These are phyloP conservation scores for Saksenaea oblongispora DNA, from an alignment of 371 early-diverging fungal species.

Conservation along the genomic window DNA sequence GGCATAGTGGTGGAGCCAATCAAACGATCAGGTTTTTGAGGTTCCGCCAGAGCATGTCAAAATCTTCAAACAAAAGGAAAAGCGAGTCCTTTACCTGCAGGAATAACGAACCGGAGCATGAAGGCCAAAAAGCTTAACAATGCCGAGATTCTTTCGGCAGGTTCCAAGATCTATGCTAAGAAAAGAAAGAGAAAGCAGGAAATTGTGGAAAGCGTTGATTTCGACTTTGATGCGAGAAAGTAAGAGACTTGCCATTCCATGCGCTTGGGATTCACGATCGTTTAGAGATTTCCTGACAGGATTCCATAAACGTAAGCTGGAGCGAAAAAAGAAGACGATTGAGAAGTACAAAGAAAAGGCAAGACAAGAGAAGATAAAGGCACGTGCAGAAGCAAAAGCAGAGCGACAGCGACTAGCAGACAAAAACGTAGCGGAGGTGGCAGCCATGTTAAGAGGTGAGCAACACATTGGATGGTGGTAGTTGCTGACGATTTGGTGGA, in stretches of 20 bases:
- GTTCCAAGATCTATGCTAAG: conserved; percentile 69
- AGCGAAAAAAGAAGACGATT: conserved; percentile 63
- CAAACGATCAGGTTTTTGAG: too few relatives aligned
- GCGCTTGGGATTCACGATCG: not conserved
- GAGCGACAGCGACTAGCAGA: conserved; percentile 46
- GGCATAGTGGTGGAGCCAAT: too few relatives aligned
- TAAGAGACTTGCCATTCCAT: too few relatives aligned
- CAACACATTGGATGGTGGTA: not conserved
- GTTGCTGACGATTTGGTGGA: not conserved
- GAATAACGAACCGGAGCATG: not conserved
- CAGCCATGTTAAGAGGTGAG: conserved; percentile 38
- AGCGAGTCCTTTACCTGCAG: too few relatives aligned
- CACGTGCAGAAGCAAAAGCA: conserved; percentile 52
- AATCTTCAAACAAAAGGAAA: too few relatives aligned
- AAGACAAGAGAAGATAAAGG: conserved; percentile 56
- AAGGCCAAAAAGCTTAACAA: conserved; percentile 43
- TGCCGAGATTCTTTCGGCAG: conserved; percentile 63
- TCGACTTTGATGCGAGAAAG: conserved; percentile 66
- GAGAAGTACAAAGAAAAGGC: conserved; percentile 54
- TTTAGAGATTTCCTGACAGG: conserved; percentile 74
- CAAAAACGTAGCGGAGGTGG: conserved; percentile 47
- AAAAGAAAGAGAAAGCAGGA: conserved; percentile 69
- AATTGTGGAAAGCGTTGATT: conserved; percentile 62
- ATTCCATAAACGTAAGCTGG: conserved; percentile 81
- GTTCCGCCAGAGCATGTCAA: too few relatives aligned